phyloP scores from a whole-genome alignment of 116 monocot species.

The Zostera marina region DNA sequence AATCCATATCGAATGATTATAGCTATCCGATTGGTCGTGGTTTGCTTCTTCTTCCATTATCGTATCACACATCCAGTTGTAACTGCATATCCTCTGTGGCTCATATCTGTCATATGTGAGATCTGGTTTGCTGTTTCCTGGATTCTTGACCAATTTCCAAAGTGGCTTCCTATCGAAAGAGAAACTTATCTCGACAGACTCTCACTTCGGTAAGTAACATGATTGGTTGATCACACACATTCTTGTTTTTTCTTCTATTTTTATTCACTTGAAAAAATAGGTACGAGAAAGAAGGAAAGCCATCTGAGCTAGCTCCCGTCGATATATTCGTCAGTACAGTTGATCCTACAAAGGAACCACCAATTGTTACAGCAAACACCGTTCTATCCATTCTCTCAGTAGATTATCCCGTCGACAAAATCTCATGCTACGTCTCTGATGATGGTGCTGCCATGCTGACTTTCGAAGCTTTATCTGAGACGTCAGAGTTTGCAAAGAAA shows the following conservation, averaged over 20 bases:
- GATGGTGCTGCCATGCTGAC: conserved; percentile 94
- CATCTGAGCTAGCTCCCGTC: conserved; percentile 50
- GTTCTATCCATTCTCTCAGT: conserved; percentile 83
- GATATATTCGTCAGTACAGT: conserved; percentile 91
- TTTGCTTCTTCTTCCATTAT: conserved; percentile 88
- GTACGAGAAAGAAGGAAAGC: conserved; percentile 85
- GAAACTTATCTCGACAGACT: conserved; percentile 89
- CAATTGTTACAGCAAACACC: conserved; percentile 89
- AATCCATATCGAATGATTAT: conserved; percentile 94
- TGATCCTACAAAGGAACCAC: conserved; percentile 90
- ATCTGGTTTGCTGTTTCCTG: conserved; percentile 87
- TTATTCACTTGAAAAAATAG: conserved; percentile 9
- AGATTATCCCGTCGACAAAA: conserved; percentile 76
- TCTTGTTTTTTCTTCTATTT: neutral
- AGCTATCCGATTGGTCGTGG: conserved; percentile 65
- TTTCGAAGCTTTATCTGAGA: conserved; percentile 79
- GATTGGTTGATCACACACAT: too few species aligned
- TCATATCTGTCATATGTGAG: conserved; percentile 84
- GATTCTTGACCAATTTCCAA: conserved; percentile 98
- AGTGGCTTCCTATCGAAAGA: conserved; percentile 87
- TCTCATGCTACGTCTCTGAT: conserved; percentile 98
- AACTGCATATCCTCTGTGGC: conserved; percentile 79
- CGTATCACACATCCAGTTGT: conserved; percentile 72
- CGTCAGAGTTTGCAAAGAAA: conserved; percentile 90
- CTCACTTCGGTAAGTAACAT: conserved; percentile 40